Evolutionary conservation across 306 rosid genomes (phyloP).

Genomic region (Trifolium pratense): DNA sequence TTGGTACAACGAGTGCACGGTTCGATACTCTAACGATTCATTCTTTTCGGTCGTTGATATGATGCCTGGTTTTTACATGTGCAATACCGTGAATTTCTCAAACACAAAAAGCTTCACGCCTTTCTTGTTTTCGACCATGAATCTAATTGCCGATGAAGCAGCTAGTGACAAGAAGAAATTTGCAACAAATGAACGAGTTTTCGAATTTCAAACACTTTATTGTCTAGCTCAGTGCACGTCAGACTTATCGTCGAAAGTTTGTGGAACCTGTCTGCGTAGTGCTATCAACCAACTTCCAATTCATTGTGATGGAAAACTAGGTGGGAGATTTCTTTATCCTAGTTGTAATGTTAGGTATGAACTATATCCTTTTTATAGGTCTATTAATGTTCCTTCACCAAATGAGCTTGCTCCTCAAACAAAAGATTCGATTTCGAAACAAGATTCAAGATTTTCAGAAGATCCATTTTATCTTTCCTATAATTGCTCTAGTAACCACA

Average conservation of each 20-base stretch:
- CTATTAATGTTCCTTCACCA: background rate
- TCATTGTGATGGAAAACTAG: background rate
- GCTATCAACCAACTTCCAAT: fast-evolving
- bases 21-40: background rate
- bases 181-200: background rate
- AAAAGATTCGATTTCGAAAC: background rate
- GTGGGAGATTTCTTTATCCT: background rate
- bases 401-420: background rate
- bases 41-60: background rate
- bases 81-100: background rate
- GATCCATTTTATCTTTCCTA: background rate
- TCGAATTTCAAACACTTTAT: background rate
- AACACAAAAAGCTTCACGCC: background rate
- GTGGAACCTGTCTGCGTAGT: background rate
- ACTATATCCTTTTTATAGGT: conserved; percentile 7
- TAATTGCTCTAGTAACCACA: background rate
- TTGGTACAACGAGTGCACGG: background rate
- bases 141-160: background rate
- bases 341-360: conserved; percentile 4
- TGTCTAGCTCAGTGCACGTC: conserved; percentile 21
- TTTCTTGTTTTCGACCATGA: background rate
- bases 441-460: background rate
- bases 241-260: background rate
- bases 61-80: fast-evolving
- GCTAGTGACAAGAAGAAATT: background rate